Percentiles rank a stretch among this genome's conserved stretches.
Evolutionary conservation across 208 protist species (phyloP).

Genomic region (Trypanosoma scelopori): DNA sequence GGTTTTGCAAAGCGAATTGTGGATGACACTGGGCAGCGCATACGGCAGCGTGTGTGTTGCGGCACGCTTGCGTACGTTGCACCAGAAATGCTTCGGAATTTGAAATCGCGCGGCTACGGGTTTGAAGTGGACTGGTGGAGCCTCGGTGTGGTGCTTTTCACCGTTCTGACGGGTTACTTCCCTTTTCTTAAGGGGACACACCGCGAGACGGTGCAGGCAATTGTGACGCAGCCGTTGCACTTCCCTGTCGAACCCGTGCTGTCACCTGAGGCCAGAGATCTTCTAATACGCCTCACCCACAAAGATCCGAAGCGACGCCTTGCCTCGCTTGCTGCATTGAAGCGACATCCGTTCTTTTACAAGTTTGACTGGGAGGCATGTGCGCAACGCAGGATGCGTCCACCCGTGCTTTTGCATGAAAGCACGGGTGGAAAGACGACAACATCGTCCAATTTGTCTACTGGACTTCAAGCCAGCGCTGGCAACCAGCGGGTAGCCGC

Average conservation of each 20-base stretch:
- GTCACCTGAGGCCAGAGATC: conserved; percentile 34
- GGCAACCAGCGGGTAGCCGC: conserved; percentile 16
- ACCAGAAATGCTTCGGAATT: conserved; percentile 69
- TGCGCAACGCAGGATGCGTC: conserved; percentile 41
- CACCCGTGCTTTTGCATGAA: conserved; percentile 54
- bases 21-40: conserved; percentile 25
- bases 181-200: conserved; percentile 61
- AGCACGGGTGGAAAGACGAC: no score
- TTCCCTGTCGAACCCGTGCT: conserved; percentile 47
- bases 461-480: not conserved
- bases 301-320: conserved; percentile 61
- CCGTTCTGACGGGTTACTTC: conserved; percentile 72
- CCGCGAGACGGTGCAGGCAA: conserved; percentile 55
- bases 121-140: conserved; percentile 86
- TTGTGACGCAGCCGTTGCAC: conserved; percentile 40
- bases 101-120: conserved; percentile 47
- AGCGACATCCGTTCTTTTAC: conserved; percentile 58
- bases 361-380: conserved; percentile 81
- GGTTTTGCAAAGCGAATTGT: conserved; percentile 79
- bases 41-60: conserved; percentile 70
- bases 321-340: conserved; percentile 39
- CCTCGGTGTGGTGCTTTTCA: conserved; percentile 78
- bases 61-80: conserved; percentile 91
- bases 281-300: conserved; percentile 49
- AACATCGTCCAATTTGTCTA: not conserved